These are phyloP conservation scores for Phaffia rhodozyma DNA, from an alignment of 1,284 basidiomycete species.

Conservation along the genomic window DNA sequence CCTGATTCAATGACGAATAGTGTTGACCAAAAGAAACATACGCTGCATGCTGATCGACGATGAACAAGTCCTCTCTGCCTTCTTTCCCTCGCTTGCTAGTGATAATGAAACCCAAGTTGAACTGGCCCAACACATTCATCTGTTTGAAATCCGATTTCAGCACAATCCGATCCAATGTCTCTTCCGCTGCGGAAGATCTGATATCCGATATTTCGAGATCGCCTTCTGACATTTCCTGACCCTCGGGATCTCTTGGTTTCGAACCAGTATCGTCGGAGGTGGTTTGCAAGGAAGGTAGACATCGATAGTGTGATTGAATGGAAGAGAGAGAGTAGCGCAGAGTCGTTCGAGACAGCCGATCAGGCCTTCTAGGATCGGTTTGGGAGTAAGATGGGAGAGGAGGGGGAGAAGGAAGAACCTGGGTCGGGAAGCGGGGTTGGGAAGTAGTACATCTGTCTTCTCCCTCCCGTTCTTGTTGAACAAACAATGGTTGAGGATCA, in stretches of 20 bases:
- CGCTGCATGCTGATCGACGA: constrained; percentile 77
- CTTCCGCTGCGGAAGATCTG: constrained; percentile 43
- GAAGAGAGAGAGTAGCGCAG: background rate
- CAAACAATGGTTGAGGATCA: background rate
- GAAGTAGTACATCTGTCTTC: no score
- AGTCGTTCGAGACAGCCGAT: background rate
- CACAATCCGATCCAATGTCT: constrained; percentile 71
- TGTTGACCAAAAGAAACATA: constrained; percentile 30
- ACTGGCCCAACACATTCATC: constrained; percentile 88
- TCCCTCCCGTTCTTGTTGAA: background rate
- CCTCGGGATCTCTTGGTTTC: no score
- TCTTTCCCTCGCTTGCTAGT: constrained; percentile 31
- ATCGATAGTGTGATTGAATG: no score
- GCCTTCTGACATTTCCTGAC: no score
- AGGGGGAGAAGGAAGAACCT: constrained; percentile 5
- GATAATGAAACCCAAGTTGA: constrained; percentile 93
- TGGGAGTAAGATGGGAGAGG: background rate
- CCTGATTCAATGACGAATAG: constrained; percentile 30
- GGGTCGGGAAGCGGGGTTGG: background rate
- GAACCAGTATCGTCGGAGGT: no score
- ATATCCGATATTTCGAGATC: no score
- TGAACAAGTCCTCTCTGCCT: constrained; percentile 72
- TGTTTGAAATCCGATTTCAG: constrained; percentile 69
- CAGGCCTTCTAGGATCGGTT: background rate
- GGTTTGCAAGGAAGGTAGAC: no score